Base-by-base conservation (phyloP, 371 early-diverging fungal genomes). In the Mortierella sp. region DNA sequence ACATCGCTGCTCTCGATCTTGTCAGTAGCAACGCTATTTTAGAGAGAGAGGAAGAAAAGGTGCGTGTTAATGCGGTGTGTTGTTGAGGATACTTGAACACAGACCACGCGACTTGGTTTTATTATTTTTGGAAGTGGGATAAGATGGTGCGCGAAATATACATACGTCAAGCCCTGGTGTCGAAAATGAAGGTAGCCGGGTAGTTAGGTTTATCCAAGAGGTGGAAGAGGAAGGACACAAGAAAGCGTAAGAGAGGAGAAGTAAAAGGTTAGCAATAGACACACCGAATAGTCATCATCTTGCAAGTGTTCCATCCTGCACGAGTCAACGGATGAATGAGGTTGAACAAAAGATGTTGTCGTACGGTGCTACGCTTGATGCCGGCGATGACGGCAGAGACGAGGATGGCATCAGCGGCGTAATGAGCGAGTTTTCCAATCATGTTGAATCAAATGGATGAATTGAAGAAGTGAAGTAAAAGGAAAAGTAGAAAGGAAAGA, bases 311-410 rank as follows among this genome's bases (percentile, higher is more conserved):
- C 38, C 68, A 42, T 21, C 42, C 68, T 42, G 68, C 34, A 19
- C 65, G 8, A 3, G 34, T 34, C 65, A 34, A 63, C 31, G 47
- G 76, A 58, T 31, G 57, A 55, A 68, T 52, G 47, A 28, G 31
- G 47, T 38, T 24, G 26, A 38, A 31, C 1, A 42, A 11, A 54
- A 38, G 38, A 26, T 13, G 19, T 4, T 48, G 68, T 54, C 82
- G 74, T 31, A 95, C 96, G 2, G 95, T 90, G 77, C 93, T 92
- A 78, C 95, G 90, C 77, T 92, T 94, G 73, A 95, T 93, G 14
- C 96, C 96, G 11, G 96, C 96, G 73, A 96, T 91, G 21, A 92
- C 92, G 24, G 95, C 91, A 24, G 96, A 95, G 54, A 96, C 88
- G 26, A 96, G 91, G 52, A 94, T 90, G 42, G 95, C 93, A 86